These are phyloP conservation scores for Fagopyrum tataricum DNA, from an alignment of 148 eudicot species.

Conservation along the genomic window DNA sequence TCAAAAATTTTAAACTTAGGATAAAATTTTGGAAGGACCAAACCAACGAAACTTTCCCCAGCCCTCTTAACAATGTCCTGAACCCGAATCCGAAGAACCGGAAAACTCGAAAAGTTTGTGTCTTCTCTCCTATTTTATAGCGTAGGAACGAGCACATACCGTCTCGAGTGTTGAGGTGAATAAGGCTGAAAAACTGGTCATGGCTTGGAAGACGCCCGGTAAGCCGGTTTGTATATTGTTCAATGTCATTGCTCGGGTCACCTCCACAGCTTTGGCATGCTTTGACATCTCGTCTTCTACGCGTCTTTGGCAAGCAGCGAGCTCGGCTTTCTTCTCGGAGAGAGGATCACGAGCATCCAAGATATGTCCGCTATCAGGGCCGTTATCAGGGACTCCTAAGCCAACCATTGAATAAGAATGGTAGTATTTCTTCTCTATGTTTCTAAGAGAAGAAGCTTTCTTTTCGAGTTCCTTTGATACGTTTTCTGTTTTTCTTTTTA, in stretches of 20 bases:
- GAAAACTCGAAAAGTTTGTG: background rate
- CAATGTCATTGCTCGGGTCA: constrained; percentile 90
- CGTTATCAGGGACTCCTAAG: constrained; percentile 62
- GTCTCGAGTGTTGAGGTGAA: constrained; percentile 61
- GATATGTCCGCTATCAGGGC: constrained; percentile 24
- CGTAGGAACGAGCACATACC: constrained; percentile 74
- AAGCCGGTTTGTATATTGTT: constrained; percentile 89
- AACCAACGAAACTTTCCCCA: constrained; percentile 18
- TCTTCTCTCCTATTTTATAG: constrained; percentile 39
- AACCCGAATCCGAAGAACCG: constrained; percentile 15
- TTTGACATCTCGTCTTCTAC: constrained; percentile 85
- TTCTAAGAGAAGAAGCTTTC: constrained; percentile 72
- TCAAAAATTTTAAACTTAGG: constrained; percentile 4
- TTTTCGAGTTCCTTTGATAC: constrained; percentile 88
- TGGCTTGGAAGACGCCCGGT: constrained; percentile 91
- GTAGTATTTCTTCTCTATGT: constrained; percentile 79
- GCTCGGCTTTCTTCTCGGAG: constrained; percentile 71
- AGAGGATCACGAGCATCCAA: constrained; percentile 89
- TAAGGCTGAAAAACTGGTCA: constrained; percentile 85
- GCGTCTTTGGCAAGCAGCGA: constrained; percentile 65
- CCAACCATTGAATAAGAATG: constrained; percentile 87
- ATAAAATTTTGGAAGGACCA: background rate
- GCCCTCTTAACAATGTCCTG: constrained; percentile 27
- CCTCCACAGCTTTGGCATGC: constrained; percentile 87
- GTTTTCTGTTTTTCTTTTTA: constrained; percentile 62